These are phyloP conservation scores for Chernovozyma sophiae-reginae DNA, from an alignment of 1,139 yeast species.

Conservation along the genomic window DNA sequence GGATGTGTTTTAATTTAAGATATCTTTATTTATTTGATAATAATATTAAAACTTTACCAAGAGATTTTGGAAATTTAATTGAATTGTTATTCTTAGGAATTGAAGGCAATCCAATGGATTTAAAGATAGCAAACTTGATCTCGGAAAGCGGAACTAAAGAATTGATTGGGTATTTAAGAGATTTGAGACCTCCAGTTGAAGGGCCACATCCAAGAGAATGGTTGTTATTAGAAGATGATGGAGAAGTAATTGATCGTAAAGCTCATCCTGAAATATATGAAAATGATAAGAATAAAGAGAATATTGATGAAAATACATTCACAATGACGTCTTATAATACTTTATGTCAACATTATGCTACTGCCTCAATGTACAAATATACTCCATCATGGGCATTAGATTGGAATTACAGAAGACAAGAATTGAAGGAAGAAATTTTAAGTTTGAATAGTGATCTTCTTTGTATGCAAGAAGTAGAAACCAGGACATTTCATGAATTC, in stretches of 20 bases:
- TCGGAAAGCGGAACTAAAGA: constrained; percentile 86
- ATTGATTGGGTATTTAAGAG: constrained; percentile 74
- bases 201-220: constrained; percentile 77
- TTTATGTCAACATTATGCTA: constrained; percentile 93
- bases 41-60: constrained; percentile 68
- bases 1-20: constrained; percentile 74
- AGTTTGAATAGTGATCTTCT: constrained; percentile 67
- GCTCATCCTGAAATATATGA: constrained; percentile 29
- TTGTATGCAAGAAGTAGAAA: constrained; percentile 95
- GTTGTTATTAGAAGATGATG: constrained; percentile 74
- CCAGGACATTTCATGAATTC: constrained; percentile 76
- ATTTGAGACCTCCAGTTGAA: constrained; percentile 64
- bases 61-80: constrained; percentile 80
- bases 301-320: constrained; percentile 40
- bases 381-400: constrained; percentile 97
- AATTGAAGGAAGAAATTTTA: constrained; percentile 68
- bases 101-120: constrained; percentile 87
- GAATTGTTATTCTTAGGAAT: constrained; percentile 85
- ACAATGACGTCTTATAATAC: constrained; percentile 87
- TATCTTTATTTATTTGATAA: constrained; percentile 88
- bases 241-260: constrained; percentile 50
- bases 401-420: constrained; percentile 87
- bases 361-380: constrained; percentile 85
- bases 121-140: constrained; percentile 58
- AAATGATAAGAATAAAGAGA: constrained; percentile 21